phyloP scores from a whole-genome alignment of 148 eudicot genomes.

The Dianthus caryophyllus region DNA sequence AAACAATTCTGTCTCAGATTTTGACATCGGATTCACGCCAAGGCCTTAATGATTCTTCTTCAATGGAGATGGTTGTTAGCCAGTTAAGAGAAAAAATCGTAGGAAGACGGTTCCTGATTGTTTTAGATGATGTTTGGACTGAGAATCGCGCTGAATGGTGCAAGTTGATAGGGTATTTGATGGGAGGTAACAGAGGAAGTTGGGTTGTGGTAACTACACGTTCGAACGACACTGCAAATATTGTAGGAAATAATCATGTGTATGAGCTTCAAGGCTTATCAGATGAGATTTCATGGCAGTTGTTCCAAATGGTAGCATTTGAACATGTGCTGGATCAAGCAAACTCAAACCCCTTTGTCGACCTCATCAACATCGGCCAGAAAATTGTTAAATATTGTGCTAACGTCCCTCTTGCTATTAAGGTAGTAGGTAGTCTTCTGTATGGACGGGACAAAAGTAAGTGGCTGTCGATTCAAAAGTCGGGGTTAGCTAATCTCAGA shows the following conservation, averaged over 20 bases:
- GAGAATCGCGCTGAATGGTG: conserved; percentile 4
- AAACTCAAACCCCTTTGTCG: neutral
- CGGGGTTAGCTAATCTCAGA: conserved; percentile 4
- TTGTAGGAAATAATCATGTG: neutral
- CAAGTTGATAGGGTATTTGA: neutral
- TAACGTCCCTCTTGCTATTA: conserved; percentile 12
- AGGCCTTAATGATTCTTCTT: too few species aligned
- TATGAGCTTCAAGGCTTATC: conserved; percentile 1
- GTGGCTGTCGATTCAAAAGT: neutral
- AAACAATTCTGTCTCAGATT: neutral
- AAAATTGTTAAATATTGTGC: conserved; percentile 3
- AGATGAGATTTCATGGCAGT: conserved; percentile 1
- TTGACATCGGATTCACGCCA: neutral
- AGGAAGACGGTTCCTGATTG: neutral
- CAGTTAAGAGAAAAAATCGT: neutral
- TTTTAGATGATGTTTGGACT: conserved; percentile 10
- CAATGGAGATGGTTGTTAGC: neutral
- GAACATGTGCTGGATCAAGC: neutral
- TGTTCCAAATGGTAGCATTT: conserved; percentile 10
- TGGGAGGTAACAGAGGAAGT: neutral
- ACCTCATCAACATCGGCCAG: neutral
- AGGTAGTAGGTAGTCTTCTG: conserved; percentile 1
- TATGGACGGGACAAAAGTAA: conserved; percentile 6
- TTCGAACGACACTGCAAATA: neutral
- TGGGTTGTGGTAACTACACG: conserved; percentile 4